Evolutionary conservation across 371 early-diverging fungal species (phyloP), one percentile per base, ranked within the genome.

Genomic region (Zychaea mexicana): DNA sequence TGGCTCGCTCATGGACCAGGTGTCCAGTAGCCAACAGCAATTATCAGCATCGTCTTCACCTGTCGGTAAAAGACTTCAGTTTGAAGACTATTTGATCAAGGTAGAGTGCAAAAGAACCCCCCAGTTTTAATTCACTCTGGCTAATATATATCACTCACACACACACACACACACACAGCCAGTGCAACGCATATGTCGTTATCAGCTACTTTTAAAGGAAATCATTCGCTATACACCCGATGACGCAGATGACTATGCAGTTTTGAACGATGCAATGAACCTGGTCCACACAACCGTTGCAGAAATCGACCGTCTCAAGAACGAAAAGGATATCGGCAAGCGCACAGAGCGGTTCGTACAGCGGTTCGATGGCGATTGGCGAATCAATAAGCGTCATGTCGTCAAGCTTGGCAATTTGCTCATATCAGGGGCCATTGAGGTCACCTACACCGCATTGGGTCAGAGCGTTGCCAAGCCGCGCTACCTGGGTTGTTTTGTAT

Each of bases 401-500:
- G 30, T 61, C 22, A 67, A 72, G 15, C 56, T 82, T 12, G 79
- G 76, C 27, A 73, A 66, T 57, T 19, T 82, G 3, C 13, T 76
- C 12, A 59, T 79, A 10, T 70, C 72, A 22, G 82, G 82, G 36
- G 78, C 74, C 2, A 61, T 82, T 24, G 79, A 82, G 52, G 74
- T 82, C 0, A 79, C 77, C 24, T 82, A 79, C 47, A 71, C 77
- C 19, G 67, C 72, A 6, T 33, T 76, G 0, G 78, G 78, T 10
- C 71, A 69, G 66, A 74, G 61, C n/a, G 66, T 70, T 12, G 47
- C 61, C 54, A 79, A 78, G 36, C 70, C 79, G 28, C 65, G 70
- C 60, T 82, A 82, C 36, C 60, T 79, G 9, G 87, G 87, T 0
- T 87, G 87, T 57, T 82, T 85, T 66, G 49, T 87, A 15, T 87